phyloP scores from a whole-genome alignment of 202 grass and related monocot species.

The Thinopyrum obtusiflorum region DNA sequence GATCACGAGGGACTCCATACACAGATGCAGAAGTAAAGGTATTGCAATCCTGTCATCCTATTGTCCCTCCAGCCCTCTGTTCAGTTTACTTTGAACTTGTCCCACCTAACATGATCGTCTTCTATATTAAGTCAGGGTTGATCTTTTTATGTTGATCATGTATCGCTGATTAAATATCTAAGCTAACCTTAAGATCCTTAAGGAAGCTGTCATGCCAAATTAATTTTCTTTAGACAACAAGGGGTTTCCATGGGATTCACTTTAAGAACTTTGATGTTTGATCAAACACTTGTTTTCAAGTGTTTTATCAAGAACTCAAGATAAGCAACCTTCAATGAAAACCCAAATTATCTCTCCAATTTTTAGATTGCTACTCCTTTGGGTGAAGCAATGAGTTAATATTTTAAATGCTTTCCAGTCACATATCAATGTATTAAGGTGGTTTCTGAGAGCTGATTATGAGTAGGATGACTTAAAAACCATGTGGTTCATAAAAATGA shows the following conservation, averaged over 20 bases:
- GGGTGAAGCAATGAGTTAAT: neutral
- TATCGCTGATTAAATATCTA: neutral
- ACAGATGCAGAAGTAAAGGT: constrained; percentile 96
- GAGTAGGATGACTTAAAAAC: neutral
- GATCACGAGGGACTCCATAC: constrained; percentile 71
- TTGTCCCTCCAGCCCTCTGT: neutral
- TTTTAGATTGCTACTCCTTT: neutral
- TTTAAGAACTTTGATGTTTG: neutral
- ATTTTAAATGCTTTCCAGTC: neutral
- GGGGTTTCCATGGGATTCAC: neutral
- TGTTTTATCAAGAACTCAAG: neutral
- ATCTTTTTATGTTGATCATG: constrained; percentile 2
- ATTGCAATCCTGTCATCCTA: constrained; percentile 10
- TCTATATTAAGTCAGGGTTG: neutral
- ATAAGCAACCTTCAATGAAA: neutral
- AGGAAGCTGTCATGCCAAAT: neutral
- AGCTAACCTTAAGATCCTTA: neutral
- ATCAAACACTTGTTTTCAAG: neutral
- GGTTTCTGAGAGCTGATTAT: neutral
- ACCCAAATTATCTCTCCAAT: neutral
- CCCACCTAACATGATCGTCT: neutral
- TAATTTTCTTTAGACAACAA: neutral
- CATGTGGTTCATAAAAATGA: neutral
- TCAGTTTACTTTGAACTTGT: constrained; percentile 7
- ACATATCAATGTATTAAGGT: neutral